phyloP scores from a whole-genome alignment of 202 grass and related monocot genomes.

The Elaeis oleifera region DNA sequence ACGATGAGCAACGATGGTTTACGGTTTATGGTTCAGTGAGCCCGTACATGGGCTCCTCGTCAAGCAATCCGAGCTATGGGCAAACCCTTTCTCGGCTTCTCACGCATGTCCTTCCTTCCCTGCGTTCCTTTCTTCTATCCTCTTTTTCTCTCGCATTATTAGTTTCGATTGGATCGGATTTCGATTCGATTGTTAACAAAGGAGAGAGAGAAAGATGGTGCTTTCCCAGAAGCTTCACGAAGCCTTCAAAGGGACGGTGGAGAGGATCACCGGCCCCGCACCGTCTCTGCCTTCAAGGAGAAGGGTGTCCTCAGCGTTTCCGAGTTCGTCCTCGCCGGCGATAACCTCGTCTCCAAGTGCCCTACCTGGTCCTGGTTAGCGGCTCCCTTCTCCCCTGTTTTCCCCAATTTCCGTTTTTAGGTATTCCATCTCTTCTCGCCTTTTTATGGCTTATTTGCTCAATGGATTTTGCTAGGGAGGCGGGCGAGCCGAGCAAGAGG shows the following conservation, averaged over 20 bases:
- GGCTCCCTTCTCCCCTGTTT: background rate
- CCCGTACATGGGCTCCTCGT: too few species aligned
- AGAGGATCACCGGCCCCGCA: constrained; percentile 68
- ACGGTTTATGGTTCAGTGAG: too few species aligned
- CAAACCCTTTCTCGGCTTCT: too few species aligned
- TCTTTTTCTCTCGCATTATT: too few species aligned
- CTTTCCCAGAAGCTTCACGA: constrained; percentile 64
- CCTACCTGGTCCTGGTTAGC: constrained; percentile 97
- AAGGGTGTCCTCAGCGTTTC: constrained; percentile 85
- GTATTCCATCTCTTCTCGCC: background rate
- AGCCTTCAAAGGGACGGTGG: constrained; percentile 75
- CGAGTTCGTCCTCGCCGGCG: constrained; percentile 91
- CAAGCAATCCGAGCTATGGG: too few species aligned
- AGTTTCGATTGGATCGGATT: too few species aligned
- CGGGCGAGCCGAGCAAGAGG: constrained; percentile 72
- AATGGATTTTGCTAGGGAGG: constrained; percentile 48
- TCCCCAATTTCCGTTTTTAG: background rate
- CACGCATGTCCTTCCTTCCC: too few species aligned
- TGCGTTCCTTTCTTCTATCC: too few species aligned
- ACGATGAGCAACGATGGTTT: too few species aligned
- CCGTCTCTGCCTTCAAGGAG: constrained; percentile 83
- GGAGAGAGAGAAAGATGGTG: constrained; percentile 37
- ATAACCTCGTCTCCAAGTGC: constrained; percentile 98
- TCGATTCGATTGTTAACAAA: background rate
- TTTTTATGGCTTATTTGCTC: constrained; percentile 17